These are phyloP conservation scores for Cymbopogon flexuosus DNA, from an alignment of 202 grass and related monocot species.

Conservation along the genomic window DNA sequence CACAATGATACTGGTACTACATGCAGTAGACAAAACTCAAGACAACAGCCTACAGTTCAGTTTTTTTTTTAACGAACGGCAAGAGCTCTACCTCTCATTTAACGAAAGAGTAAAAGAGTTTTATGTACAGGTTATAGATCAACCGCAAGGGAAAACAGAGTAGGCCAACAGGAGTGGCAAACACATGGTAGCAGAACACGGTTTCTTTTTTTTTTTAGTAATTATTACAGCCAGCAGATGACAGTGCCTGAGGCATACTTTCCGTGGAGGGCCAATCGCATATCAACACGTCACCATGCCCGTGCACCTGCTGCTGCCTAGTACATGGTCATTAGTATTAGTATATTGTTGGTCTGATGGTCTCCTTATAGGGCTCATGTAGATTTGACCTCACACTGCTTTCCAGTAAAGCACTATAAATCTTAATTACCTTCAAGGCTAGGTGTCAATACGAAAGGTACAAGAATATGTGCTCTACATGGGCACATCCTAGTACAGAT, in stretches of 20 bases:
- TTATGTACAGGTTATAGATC: no score
- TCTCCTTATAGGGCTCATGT: constrained; percentile 30
- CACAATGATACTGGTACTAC: background rate
- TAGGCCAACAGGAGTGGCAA: no score
- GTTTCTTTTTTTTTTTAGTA: no score
- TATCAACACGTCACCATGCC: constrained; percentile 13
- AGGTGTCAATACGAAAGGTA: constrained; percentile 7
- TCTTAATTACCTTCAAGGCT: constrained; percentile 2
- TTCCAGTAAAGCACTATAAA: background rate
- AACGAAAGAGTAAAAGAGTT: no score
- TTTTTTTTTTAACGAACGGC: no score
- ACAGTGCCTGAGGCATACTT: background rate
- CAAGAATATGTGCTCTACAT: constrained; percentile 29
- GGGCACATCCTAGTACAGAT: background rate
- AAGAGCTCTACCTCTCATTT: no score
- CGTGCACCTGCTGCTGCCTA: background rate
- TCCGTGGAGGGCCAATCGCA: background rate
- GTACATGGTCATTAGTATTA: constrained; percentile 18
- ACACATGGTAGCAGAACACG: no score
- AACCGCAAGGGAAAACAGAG: no score
- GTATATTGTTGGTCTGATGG: constrained; percentile 19
- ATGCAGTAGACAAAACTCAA: background rate
- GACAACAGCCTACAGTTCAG: background rate
- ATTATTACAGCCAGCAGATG: background rate
- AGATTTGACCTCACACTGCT: constrained; percentile 36